A percentile compares a stretch with the other conserved stretches of the same genome.
Evolutionary conservation across 345 rosid genomes (phyloP).

Genomic region (Odontarrhena argentea): DNA sequence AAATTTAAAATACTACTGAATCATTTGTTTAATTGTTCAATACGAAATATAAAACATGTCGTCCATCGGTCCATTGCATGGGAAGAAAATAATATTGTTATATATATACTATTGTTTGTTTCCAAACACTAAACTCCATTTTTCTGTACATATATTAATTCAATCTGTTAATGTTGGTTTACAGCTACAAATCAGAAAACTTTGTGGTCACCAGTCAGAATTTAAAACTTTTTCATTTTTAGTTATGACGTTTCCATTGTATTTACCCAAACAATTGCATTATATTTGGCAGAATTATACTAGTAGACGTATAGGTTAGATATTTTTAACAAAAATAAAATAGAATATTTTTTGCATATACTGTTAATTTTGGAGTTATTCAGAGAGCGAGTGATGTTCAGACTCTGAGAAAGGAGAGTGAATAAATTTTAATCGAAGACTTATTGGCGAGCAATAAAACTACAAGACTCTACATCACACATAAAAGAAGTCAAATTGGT

Average conservation of each 20-base stretch:
- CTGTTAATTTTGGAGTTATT: slow-evolving; percentile 9
- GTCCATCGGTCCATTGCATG: slow-evolving; percentile 24
- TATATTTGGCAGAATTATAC: no score
- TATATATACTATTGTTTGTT: slow-evolving; percentile 10
- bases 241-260: not conserved
- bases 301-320: not conserved
- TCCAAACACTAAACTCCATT: slow-evolving; percentile 19
- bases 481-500: slow-evolving; percentile 36
- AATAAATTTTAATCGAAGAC: not conserved
- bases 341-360: not conserved
- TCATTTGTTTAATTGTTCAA: not conserved
- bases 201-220: not conserved
- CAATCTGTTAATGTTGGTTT: no score
- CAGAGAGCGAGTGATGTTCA: slow-evolving; percentile 14
- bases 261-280: not conserved
- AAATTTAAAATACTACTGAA: not conserved
- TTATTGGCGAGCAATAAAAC: slow-evolving; percentile 14
- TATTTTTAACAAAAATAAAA: not conserved
- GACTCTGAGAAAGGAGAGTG: slow-evolving; percentile 27
- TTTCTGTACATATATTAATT: not conserved
- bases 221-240: not conserved
- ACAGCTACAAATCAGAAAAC: not conserved
- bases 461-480: slow-evolving; percentile 32
- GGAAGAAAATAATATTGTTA: not conserved
- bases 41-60: not conserved